Percentiles rank a stretch among this genome's conserved stretches.
Evolutionary conservation across 2,329 filamentous ascomycete genomes (phyloP).

Genomic region (Thermoascus crustaceus): DNA sequence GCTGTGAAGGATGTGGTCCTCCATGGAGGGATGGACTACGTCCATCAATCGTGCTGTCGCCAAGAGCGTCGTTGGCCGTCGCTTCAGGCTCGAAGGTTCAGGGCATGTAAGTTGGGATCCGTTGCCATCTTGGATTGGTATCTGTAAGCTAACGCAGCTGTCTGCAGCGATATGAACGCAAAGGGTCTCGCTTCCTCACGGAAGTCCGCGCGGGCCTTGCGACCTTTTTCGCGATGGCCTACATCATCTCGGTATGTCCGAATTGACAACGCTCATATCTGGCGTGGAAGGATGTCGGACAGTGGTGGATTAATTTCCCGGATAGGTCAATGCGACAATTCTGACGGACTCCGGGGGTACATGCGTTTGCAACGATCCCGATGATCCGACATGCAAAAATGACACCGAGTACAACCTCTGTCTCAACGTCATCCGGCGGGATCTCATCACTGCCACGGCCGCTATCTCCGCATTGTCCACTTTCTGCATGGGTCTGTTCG

Average conservation of each 20-base stretch:
- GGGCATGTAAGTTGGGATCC: constrained; percentile 60
- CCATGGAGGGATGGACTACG: background rate
- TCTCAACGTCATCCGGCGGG: constrained; percentile 56
- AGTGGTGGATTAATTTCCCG: background rate
- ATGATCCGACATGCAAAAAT: constrained; percentile 42
- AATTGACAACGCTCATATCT: background rate
- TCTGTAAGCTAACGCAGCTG: constrained; percentile 7
- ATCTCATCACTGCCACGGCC: constrained; percentile 76
- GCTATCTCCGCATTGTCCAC: constrained; percentile 70
- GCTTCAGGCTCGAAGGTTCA: constrained; percentile 73
- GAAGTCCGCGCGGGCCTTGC: constrained; percentile 76
- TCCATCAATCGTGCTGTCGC: constrained; percentile 41
- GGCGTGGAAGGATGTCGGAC: too few relatives aligned
- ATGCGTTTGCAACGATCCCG: constrained; percentile 57
- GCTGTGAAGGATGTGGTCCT: background rate
- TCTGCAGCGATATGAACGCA: constrained; percentile 57
- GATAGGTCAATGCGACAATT: constrained; percentile 55
- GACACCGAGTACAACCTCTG: constrained; percentile 39
- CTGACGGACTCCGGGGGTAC: constrained; percentile 66
- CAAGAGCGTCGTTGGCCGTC: constrained; percentile 56
- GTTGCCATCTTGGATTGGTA: background rate
- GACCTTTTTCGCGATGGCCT: constrained; percentile 74
- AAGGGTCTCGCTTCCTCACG: constrained; percentile 70
- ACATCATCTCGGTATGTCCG: constrained; percentile 63
- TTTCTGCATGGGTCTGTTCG: constrained; percentile 77